Evolutionary conservation across 441 rosid species (phyloP).

Genomic region (Flueggea neowawraea): DNA sequence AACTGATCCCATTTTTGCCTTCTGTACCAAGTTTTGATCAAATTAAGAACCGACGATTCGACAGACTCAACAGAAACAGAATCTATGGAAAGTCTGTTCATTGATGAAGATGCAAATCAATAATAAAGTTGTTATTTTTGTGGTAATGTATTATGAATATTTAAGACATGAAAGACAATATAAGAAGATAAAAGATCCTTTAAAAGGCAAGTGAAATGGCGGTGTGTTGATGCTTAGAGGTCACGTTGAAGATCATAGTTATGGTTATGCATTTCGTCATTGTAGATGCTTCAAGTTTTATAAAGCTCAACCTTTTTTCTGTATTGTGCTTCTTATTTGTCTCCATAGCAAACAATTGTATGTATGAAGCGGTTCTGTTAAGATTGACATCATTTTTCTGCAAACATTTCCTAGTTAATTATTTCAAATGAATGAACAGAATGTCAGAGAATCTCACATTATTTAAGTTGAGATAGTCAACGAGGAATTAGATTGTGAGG

Average conservation of each 20-base stretch:
- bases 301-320: background rate
- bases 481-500: too few relatives aligned
- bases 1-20: constrained; percentile 51
- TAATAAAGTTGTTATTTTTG: background rate
- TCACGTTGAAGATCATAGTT: constrained; percentile 19
- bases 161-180: too few relatives aligned
- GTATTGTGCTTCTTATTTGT: too few relatives aligned
- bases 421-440: too few relatives aligned
- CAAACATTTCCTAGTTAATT: too few relatives aligned
- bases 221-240: constrained; percentile 11
- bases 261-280: constrained; percentile 10
- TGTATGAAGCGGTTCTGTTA: too few relatives aligned
- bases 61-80: constrained; percentile 33
- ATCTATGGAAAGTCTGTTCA: constrained; percentile 4
- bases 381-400: too few relatives aligned
- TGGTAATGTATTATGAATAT: too few relatives aligned
- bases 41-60: constrained; percentile 38
- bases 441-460: too few relatives aligned
- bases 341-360: background rate
- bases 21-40: constrained; percentile 39
- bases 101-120: background rate
- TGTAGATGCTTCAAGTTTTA: constrained; percentile 11
- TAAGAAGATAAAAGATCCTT: too few relatives aligned
- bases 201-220: constrained; percentile 1
- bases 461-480: too few relatives aligned